Percentiles rank a stretch among this genome's conserved stretches.
Evolutionary conservation across 441 rosid genomes (phyloP).

Genomic region (Syzygium malaccense): DNA sequence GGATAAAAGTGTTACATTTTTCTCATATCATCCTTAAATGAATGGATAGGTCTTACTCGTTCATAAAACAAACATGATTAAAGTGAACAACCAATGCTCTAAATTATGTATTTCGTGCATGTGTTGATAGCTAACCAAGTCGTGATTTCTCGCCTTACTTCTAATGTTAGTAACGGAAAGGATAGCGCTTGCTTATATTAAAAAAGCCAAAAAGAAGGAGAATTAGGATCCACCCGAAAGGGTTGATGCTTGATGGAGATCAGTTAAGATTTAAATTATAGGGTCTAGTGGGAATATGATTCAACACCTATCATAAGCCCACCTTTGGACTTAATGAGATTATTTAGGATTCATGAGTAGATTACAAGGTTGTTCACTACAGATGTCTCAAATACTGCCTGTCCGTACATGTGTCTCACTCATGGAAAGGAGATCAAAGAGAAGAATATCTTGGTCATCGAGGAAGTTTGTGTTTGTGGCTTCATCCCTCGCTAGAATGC

Average conservation of each 20-base stretch:
- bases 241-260: neutral
- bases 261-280: neutral
- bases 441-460: neutral
- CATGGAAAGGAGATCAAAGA: neutral
- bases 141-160: neutral
- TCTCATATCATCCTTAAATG: neutral
- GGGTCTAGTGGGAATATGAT: neutral
- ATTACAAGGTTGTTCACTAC: neutral
- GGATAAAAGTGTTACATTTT: neutral
- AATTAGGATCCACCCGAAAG: neutral
- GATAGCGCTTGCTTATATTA: neutral
- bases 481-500: neutral
- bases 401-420: neutral
- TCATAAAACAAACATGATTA: neutral
- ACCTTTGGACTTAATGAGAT: neutral
- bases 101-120: neutral
- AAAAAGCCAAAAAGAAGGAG: neutral
- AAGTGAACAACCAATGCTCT: neutral
- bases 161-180: neutral
- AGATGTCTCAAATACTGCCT: neutral
- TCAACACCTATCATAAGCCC: neutral
- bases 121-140: neutral
- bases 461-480: neutral
- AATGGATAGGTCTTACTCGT: neutral
- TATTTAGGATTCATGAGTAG: neutral